A percentile compares a stretch with the other conserved stretches of the same genome.
Conservation (phyloP, 192 early-diverging fungal species). For the Coemansia sp. region DNA sequence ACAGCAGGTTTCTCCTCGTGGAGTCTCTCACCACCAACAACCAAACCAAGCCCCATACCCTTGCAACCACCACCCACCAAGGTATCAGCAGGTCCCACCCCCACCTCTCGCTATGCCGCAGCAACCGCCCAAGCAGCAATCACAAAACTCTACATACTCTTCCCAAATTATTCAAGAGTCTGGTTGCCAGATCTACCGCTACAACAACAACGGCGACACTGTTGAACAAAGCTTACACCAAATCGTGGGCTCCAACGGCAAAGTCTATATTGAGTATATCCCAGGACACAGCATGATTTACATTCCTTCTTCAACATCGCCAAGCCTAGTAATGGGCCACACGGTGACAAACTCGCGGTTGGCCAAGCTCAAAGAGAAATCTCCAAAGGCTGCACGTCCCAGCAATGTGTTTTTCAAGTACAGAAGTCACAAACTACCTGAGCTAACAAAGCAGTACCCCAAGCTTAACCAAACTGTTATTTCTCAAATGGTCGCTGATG, state of each 20-base stretch:
- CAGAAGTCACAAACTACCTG: constrained; percentile 50
- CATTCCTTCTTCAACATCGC: constrained; percentile 22
- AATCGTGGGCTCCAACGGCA: constrained; percentile 37
- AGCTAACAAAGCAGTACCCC: constrained; percentile 38
- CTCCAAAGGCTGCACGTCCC: constrained; percentile 28
- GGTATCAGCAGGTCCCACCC: background rate
- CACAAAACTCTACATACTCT: constrained; percentile 16
- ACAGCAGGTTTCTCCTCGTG: background rate
- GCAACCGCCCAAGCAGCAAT: constrained; percentile 3
- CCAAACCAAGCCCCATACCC: background rate
- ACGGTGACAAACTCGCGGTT: background rate
- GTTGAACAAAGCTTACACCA: constrained; percentile 34
- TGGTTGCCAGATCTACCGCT: constrained; percentile 31
- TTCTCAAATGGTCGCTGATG: constrained; percentile 55
- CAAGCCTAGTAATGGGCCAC: constrained; percentile 9
- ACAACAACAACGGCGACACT: constrained; percentile 23
- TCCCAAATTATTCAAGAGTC: constrained; percentile 41
- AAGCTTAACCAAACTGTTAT: constrained; percentile 56
- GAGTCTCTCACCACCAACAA: background rate
- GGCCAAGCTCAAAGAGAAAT: constrained; percentile 4
- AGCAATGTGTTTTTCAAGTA: constrained; percentile 61
- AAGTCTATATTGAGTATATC: constrained; percentile 42
- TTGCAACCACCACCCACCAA: background rate
- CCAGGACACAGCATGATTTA: constrained; percentile 50
- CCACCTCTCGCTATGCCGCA: constrained; percentile 5